phyloP scores from a whole-genome alignment of 2,329 filamentous ascomycete genomes.

The Podosphaera fusca region DNA sequence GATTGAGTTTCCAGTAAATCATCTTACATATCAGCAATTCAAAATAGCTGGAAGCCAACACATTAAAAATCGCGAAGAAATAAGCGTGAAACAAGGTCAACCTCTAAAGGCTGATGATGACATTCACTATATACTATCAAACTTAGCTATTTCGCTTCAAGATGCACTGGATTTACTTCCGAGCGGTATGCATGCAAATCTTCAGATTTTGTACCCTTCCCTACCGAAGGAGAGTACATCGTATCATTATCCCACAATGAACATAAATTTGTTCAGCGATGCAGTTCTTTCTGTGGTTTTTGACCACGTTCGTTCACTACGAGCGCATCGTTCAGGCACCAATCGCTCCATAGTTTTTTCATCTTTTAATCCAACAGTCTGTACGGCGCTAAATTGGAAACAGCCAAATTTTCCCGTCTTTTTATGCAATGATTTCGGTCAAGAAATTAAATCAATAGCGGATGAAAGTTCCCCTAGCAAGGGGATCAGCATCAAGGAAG shows the following conservation, averaged over 20 bases:
- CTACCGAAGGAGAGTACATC: constrained; percentile 45
- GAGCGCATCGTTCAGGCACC: constrained; percentile 42
- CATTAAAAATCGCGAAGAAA: constrained; percentile 16
- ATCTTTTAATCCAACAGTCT: constrained; percentile 74
- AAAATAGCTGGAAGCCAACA: constrained; percentile 18
- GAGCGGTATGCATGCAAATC: constrained; percentile 60
- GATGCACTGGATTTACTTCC: constrained; percentile 59
- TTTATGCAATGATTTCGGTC: constrained; percentile 76
- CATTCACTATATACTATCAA: constrained; percentile 48
- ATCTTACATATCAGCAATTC: constrained; percentile 55
- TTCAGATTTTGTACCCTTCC: constrained; percentile 79
- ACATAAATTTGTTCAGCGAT: constrained; percentile 75
- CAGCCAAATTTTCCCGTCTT: constrained; percentile 96
- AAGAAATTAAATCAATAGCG: constrained; percentile 21
- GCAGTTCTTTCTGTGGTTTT: constrained; percentile 68
- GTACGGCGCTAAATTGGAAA: constrained; percentile 94
- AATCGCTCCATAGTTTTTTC: constrained; percentile 83
- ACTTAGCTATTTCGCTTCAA: constrained; percentile 55
- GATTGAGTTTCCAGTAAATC: constrained; percentile 61
- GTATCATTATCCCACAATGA: constrained; percentile 48
- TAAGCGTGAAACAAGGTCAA: constrained; percentile 22
- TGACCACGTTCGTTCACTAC: constrained; percentile 56
- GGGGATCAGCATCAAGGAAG: constrained; percentile 79
- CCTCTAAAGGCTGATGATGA: constrained; percentile 33
- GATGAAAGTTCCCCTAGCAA: constrained; percentile 36